Base-by-base conservation (phyloP, 495 filamentous ascomycete genomes). In the Pyrenopolyporus hunteri region DNA sequence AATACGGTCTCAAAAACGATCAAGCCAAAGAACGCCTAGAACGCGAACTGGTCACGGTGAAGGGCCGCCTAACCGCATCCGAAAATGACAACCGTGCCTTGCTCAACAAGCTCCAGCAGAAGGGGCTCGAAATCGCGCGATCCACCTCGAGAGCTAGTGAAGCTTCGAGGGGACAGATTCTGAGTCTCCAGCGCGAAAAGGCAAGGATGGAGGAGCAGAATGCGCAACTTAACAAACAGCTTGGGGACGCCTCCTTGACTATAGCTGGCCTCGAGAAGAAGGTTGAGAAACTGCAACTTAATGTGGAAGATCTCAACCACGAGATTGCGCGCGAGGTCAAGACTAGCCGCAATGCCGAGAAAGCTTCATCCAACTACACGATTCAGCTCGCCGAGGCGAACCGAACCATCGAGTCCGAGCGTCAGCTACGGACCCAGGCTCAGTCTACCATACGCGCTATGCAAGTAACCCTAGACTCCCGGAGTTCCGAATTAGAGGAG, bases 61-160 rank as follows among this genome's bases (percentile, higher is more conserved):
- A 93, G 68, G 93, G 93, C 53, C 87, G 94, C 23, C 81, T 98
- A 44, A 84, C 88, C 9, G 94, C 94, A 23, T 98, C 94, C 0
- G 94, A 98, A 67, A 97, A 98, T 67, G 94, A 98, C 74, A 98
- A 98, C 66, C 87, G 91, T n/a, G 87, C 92, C 29, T 79, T 98
- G 0, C 81, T 98, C 42, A 98, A 97, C 70, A 98, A 98, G 73
- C 81, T 98, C 8, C 94, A 98, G 64, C 93, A 97, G 67, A 98
- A 98, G 81, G 95, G 95, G 37, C 85, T 98, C 6, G 94, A 98
- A 69, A 94, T 98, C 69, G 93, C 92, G 23, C 82, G 95, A 33
- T 93, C 94, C 3, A 91, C 84, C 58, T 95, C 93, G 2, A 87
- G 85, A 53, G 94, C 91, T 22, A 90, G 84, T 50, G 94, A 98